These are phyloP conservation scores for Eucalyptus tenuipes DNA, from an alignment of 345 rosid genomes.

Conservation along the genomic window DNA sequence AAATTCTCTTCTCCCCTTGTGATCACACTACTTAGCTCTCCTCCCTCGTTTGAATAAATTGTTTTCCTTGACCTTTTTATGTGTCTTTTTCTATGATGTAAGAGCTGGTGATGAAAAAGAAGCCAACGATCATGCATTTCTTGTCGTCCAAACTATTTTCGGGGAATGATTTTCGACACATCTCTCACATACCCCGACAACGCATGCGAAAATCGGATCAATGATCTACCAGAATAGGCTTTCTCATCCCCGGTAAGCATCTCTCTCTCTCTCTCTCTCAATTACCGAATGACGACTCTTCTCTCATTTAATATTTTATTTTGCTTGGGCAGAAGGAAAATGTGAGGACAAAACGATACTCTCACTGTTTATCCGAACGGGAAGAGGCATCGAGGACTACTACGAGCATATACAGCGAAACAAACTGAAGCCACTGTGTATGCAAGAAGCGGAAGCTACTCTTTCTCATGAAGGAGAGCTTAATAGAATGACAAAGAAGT, in stretches of 20 bases:
- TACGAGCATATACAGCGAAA: not conserved
- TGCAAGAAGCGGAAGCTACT: not conserved
- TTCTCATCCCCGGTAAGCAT: not conserved
- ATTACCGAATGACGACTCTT: not conserved
- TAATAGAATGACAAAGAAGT: not conserved
- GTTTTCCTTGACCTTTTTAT: not conserved
- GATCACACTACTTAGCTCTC: not conserved
- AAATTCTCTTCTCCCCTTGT: not conserved
- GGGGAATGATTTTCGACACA: not conserved
- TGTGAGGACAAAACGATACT: not conserved
- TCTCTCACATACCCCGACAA: not conserved
- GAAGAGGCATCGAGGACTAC: not conserved
- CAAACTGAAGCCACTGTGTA: not conserved
- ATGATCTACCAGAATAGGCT: not conserved
- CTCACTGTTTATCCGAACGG: not conserved
- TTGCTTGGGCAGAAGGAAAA: not conserved
- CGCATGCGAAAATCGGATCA: not conserved
- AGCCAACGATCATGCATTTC: not conserved
- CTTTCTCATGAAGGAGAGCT: not conserved
- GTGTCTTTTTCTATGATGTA: not conserved
- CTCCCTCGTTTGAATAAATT: not conserved
- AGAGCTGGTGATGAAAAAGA: not conserved
- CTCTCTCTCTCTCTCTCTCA: not conserved
- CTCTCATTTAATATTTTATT: not conserved
- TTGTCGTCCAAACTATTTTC: not conserved